phyloP scores from a whole-genome alignment of 371 early-diverging fungal genomes.

The Syncephalastrum racemosum region DNA sequence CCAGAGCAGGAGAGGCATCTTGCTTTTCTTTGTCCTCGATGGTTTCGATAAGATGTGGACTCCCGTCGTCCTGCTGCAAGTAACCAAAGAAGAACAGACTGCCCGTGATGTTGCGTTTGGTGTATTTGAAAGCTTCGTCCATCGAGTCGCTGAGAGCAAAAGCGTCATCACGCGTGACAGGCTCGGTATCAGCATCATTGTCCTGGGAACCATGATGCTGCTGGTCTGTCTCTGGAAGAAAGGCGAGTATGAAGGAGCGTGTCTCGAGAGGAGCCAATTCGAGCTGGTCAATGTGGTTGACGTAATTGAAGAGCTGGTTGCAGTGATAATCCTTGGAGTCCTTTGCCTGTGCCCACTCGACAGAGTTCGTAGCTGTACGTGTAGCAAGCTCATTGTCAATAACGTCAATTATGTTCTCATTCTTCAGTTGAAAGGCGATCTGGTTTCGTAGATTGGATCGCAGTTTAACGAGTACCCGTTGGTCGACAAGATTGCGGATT shows the following conservation, averaged over 20 bases:
- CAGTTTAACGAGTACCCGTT: slow-evolving; percentile 69
- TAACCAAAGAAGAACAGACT: slow-evolving; percentile 85
- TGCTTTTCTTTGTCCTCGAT: slow-evolving; percentile 9
- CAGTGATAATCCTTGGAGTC: slow-evolving; percentile 64
- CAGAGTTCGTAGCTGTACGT: slow-evolving; percentile 59
- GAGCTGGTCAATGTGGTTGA: slow-evolving; percentile 80
- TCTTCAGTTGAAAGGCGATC: slow-evolving; percentile 84
- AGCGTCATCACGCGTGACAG: slow-evolving; percentile 8
- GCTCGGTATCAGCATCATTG: not conserved
- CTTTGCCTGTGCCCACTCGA: slow-evolving; percentile 45
- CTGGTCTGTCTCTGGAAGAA: slow-evolving; percentile 59
- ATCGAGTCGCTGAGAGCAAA: slow-evolving; percentile 33
- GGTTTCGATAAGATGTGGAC: not conserved
- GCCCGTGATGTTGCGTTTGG: slow-evolving; percentile 68
- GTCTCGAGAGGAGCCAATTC: slow-evolving; percentile 63
- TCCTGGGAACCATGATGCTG: not conserved
- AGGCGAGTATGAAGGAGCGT: slow-evolving; percentile 70
- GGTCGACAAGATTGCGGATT: slow-evolving; percentile 67
- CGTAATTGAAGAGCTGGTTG: slow-evolving; percentile 88
- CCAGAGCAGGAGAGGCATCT: slow-evolving; percentile 33
- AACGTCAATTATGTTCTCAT: slow-evolving; percentile 71
- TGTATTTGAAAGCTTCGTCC: slow-evolving; percentile 52
- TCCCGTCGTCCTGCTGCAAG: slow-evolving; percentile 24
- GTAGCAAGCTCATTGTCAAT: slow-evolving; percentile 15
- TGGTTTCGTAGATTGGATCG: slow-evolving; percentile 81